These are phyloP conservation scores for Candida qinlingensis DNA, from an alignment of 805 yeast species.

Conservation along the genomic window DNA sequence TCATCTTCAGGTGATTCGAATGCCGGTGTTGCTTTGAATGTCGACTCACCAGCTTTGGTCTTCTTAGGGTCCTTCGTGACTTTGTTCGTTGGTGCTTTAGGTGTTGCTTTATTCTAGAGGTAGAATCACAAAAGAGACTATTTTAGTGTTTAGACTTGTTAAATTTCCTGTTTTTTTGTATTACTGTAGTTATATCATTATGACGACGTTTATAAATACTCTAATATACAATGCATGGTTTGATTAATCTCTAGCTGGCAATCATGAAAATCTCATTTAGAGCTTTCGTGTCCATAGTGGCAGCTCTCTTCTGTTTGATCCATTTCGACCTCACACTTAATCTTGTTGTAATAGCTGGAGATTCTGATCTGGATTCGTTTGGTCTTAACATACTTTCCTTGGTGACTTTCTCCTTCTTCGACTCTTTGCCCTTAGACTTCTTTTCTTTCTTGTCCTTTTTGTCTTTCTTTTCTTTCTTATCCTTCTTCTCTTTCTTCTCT, in stretches of 20 bases:
- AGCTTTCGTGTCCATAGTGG: conserved; percentile 84
- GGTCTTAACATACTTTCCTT: conserved; percentile 39
- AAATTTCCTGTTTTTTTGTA: background rate
- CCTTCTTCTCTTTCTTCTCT: conserved; percentile 24
- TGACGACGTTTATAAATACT: background rate
- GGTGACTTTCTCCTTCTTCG: conserved; percentile 28
- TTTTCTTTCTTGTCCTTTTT: conserved; percentile 26
- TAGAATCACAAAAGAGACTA: background rate
- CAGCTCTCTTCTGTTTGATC: conserved; percentile 87
- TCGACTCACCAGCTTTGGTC: conserved; percentile 12
- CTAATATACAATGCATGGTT: background rate
- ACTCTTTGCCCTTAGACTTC: conserved; percentile 25
- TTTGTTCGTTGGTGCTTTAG: conserved; percentile 40
- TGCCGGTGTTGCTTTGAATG: conserved; percentile 10
- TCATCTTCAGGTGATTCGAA: conserved; percentile 6
- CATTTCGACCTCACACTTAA: conserved; percentile 77
- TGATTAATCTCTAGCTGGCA: conserved; percentile 31
- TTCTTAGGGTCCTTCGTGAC: conserved; percentile 26
- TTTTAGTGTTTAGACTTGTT: no score
- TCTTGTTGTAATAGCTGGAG: conserved; percentile 43
- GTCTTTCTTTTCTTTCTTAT: conserved; percentile 27
- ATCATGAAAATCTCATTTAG: conserved; percentile 92
- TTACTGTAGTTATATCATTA: background rate
- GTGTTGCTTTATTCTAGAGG: conserved; percentile 28
- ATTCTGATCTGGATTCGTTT: conserved; percentile 25